Evolutionary conservation across 2,329 filamentous ascomycete genomes (phyloP), one percentile per base, ranked within the genome.

Genomic region (Penicillium palitans): DNA sequence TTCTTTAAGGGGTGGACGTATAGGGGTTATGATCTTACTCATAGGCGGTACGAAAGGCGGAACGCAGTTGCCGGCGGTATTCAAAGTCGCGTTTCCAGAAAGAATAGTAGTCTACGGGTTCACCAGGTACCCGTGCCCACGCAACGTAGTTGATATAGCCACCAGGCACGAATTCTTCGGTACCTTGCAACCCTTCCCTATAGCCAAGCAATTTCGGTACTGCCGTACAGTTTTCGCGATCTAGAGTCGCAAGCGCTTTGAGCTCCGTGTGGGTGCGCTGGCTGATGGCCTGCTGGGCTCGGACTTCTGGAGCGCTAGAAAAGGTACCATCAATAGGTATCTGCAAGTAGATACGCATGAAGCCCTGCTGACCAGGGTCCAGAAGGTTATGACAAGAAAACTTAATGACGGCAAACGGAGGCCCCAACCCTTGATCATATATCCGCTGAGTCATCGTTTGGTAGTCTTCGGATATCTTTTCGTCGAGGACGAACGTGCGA

Each of bases 11-110:
- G 0, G 1, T 33, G 24, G 42, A 29, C 17, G 25, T 45, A 2
- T 45, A 45, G 51, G 42, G 51, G 29, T 53, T 12, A 19, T 21
- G 21, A 46, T 44, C 51, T 53, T 37, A 53, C 51, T 53, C 7
- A 2, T 53, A 46, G 17, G 51, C 24, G 5, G 24, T 10, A 19
- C 29, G 21, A 39, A 47, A 54, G 7, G 24, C 33, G 24, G 24
- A 27, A n/a, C 52, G 52, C 8, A 54, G n/a, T 29, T 15, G n/a
- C 13, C 15, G 17, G 15, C 52, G 42, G 33, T 54, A 47, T 40
- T 47, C 17, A 10, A 45, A 27, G 33, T 54, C 42, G 17, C 31
- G 17, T 44, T 35, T 24, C 52, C 52, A 54, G 31, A 39, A 54
- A 8, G 33, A 1, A 39, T 39, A 2, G 33, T 19, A 24, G 25